Evolutionary conservation across 2,329 filamentous ascomycete genomes (phyloP), one percentile per base, ranked within the genome.

Genomic region (Fusarium nygamai): DNA sequence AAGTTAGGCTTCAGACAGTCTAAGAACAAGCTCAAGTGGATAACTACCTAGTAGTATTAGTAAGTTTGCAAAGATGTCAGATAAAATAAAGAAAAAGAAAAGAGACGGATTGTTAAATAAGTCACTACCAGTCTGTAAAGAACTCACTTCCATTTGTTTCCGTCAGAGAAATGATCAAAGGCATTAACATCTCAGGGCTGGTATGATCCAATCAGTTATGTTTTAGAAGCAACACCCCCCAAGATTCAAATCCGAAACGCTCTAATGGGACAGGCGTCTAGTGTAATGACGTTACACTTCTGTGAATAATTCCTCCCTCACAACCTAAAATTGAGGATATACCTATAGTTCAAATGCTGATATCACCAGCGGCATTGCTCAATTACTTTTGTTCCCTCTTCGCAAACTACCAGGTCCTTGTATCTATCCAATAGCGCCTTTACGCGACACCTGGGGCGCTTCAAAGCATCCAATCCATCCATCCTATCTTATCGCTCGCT

Each of bases 231-330:
- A 72, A 60, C 50, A 59, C 39, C 67, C 41, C 46, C 47, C 61
- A 36, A 51, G 60, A 72, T 72, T 61, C 43, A 65, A 56, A 73
- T 73, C 73, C 57, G 65, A 76, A 76, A 75, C 69, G 54, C 56
- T 65, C 29, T 24, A 59, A 64, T 53, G 24, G 47, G 17, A 38
- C 29, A 17, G 36, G 38, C 31, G 41, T 61, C 46, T 44, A 44
- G 43, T 43, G 57, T 59, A 58, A 78, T 78, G 76, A 77, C 72
- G 76, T 76, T 76, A 53, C 29, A 36, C 53, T 67, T 69, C 36
- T 46, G 61, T 53, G 43, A 48, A 43, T 20, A 61, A 38, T 50
- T 67, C 36, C 51, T 58, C 46, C 34, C 43, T 59, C 34, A 31
- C 36, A 46, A 46, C 27, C 36, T 34, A 36, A 33, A 56, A n/a